These are phyloP conservation scores for Heimioporus retisporus DNA, from an alignment of 1,284 basidiomycete genomes.

Conservation along the genomic window DNA sequence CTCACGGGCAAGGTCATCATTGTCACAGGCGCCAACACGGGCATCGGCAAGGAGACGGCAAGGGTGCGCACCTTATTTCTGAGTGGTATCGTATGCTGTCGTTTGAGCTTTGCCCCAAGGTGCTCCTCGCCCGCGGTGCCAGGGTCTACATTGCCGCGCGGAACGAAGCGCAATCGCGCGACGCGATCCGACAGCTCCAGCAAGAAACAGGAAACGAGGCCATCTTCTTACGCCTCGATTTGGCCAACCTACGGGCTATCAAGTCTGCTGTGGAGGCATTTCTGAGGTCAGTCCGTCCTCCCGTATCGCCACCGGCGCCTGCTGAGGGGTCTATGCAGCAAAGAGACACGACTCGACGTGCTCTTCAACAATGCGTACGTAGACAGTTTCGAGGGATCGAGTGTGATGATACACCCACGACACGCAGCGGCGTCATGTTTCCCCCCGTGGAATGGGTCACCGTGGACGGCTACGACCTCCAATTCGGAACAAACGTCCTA, in stretches of 20 bases:
- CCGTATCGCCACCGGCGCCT: too few species aligned
- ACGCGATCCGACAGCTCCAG: conserved; percentile 61
- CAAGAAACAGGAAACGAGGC: conserved; percentile 53
- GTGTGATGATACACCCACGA: too few species aligned
- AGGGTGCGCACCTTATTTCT: conserved; percentile 14
- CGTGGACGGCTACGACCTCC: conserved; percentile 63
- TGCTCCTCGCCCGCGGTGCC: conserved; percentile 60
- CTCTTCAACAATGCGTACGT: conserved; percentile 41
- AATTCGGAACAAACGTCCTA: conserved; percentile 67
- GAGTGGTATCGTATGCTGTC: background rate
- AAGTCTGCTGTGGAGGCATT: conserved; percentile 60
- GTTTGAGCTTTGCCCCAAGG: conserved; percentile 33
- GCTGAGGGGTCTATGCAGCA: conserved; percentile 38
- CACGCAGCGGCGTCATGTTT: conserved; percentile 63
- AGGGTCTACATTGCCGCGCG: conserved; percentile 71
- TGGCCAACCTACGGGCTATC: conserved; percentile 62
- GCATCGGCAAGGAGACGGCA: conserved; percentile 36
- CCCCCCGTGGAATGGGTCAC: conserved; percentile 54
- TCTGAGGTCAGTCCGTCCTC: conserved; percentile 37
- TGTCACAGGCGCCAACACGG: conserved; percentile 40
- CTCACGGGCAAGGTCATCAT: conserved; percentile 41
- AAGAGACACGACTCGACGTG: conserved; percentile 42
- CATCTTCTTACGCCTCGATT: conserved; percentile 63
- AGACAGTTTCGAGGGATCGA: background rate
- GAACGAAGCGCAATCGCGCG: conserved; percentile 52